Base-by-base conservation (phyloP, 768 basidiomycete genomes). In the Rubroboletus pulcherrimus region DNA sequence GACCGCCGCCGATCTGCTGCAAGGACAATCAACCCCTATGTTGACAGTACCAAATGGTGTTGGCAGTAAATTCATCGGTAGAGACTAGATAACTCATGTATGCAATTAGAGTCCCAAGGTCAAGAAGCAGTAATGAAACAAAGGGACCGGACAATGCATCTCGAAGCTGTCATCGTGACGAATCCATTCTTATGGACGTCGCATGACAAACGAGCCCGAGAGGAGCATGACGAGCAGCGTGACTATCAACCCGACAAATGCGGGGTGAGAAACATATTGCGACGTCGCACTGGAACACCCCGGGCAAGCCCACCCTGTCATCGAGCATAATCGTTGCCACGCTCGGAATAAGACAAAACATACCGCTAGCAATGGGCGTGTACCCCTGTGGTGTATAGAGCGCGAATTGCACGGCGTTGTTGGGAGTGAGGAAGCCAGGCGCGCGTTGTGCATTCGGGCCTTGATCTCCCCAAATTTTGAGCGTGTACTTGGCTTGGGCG, bases 401-500 rank as follows among this genome's bases (percentile, higher is more conserved):
- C 46, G 80, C 81, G 65, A 87, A 86, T 56, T 74, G 67, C 40
- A 82, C 70, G 1, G 75, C 73, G 29, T 75, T 73, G 64, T 84
- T 82, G 29, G 81, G 77, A 51, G 71, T 71, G 53, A 87, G 73
- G 58, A 75, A 66, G 2, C 86, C 85, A 1, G 80, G 77, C 14
- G 71, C 57, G 8, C 77, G 67, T 12, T 70, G 66, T 4, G 79
- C 80, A 19, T 69, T 75, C n/a, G 77, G 72, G 10, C 85, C 86
- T 31, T 79, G 71, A 44, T 83, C 78, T 51, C 81, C 84, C 70
- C 74, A 81, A 37, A 87, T 80, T 24, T 77, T 72, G 21, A 86
- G 73, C 7, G 80, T 81, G 66, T 87, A 87, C 24, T 77, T 78
- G 31, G 78, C 82, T 54, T 80, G 78, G 2, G 78, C 82, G 19